Evolutionary conservation across 768 basidiomycete genomes (phyloP), one percentile per base, ranked within the genome.

Genomic region (Cubamyces sp.): DNA sequence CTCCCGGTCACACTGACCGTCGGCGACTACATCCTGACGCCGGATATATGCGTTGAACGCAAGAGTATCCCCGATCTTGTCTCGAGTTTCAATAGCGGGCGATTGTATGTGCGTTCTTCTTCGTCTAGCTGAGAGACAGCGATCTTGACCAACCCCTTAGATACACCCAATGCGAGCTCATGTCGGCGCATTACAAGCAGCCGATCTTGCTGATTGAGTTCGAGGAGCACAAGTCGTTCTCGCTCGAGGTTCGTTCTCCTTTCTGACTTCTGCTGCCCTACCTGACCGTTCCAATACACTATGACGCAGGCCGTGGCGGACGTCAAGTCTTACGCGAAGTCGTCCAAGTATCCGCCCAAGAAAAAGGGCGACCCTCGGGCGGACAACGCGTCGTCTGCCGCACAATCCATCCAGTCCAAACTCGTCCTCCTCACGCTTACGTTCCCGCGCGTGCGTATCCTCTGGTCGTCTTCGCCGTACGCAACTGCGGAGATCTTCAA

Each of bases 401-500:
- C 79, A 0, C 80, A 85, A 16, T 79, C 84, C 46, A 80, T 98
- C 19, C 96, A 98, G 74, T 87, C 91, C n/a, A 97, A 97, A 69
- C 84, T 99, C 39, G 93, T 92, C 28, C 82, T 98, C 16, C 84
- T 99, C 6, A 88, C 90, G 0, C 84, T 98, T 26, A 81, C 91
- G 7, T 98, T 98, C 72, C 97, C 96, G 0, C 88, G 92, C 15
- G 78, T 99, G 3, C 87, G 94, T 46, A 91, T 98, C 70, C 92
- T 99, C 72, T 98, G 97, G 97, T 95, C 95, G 0, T 95, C 95
- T 1, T 98, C 96, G 0, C 93, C 97, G 0, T 92, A 94, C 70
- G 90, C 91, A 19, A 95, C 94, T 0, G 83, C 93, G 0, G 90
- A 94, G 60, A 94, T 98, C 58, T 96, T 98, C 79, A 85, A 84